Conservation (phyloP, 495 filamentous ascomycete species). For the Penicillium tannophilum region DNA sequence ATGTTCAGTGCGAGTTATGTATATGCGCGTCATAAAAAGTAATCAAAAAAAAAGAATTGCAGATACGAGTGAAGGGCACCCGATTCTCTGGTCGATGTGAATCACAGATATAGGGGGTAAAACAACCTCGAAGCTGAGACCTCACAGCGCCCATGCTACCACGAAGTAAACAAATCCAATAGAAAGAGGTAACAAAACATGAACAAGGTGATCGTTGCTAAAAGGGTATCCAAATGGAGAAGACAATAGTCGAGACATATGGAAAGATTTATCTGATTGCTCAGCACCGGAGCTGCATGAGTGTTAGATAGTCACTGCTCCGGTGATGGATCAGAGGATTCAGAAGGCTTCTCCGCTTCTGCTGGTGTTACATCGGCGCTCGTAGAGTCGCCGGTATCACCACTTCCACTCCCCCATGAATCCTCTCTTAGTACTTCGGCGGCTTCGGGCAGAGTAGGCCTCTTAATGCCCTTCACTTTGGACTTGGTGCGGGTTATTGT, state of each 20-base stretch:
- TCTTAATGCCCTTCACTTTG: constrained; percentile 12
- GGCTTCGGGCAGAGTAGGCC: constrained; percentile 22
- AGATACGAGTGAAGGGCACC: constrained; percentile 4
- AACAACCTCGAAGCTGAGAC: background rate
- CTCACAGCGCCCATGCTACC: constrained; percentile 8
- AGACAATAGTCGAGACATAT: constrained; percentile 35
- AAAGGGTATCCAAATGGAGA: constrained; percentile 44
- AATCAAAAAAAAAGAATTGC: constrained; percentile 2
- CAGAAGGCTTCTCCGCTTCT: constrained; percentile 9
- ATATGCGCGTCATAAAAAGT: constrained; percentile 7
- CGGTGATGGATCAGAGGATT: background rate
- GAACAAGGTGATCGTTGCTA: constrained; percentile 25
- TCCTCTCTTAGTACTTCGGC: constrained; percentile 33
- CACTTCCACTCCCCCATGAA: constrained; percentile 42
- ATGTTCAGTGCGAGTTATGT: constrained; percentile 15
- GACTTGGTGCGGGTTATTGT: constrained; percentile 16
- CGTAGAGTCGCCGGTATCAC: constrained; percentile 33
- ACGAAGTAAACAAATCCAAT: background rate
- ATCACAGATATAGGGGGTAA: background rate
- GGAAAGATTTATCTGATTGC: constrained; percentile 10
- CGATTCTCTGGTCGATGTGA: background rate
- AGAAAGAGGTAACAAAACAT: constrained; percentile 4
- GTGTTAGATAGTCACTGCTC: constrained; percentile 5
- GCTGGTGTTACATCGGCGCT: constrained; percentile 22
- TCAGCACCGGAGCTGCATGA: background rate